Evolutionary conservation across 208 protist genomes (phyloP), one percentile per base, ranked within the genome.

Genomic region (Lotmaria passim): DNA sequence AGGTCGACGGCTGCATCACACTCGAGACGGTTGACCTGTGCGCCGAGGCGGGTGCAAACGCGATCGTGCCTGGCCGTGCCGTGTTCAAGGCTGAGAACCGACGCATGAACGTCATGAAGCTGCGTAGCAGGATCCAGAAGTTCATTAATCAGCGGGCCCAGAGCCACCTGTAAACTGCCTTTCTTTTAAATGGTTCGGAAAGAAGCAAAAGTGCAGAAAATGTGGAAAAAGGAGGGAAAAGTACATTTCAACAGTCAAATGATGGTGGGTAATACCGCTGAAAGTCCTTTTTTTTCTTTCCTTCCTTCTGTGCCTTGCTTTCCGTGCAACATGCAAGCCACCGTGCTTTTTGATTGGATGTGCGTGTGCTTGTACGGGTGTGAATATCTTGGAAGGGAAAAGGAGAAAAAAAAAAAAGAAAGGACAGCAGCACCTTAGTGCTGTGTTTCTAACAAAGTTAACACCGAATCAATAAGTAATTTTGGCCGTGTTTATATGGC

Each of bases 1-100:
- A 99, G 80, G 98, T 99, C 8, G 98, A 99, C 78, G 99, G 99
- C 46, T 98, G 98, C 23, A 59, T 99, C 17, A 86, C 88, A 50
- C 73, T 86, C 48, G 64, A 90, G 46, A 99, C 98, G 14, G 97
- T 99, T 33, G 83, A 96, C 2, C 57, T 59, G 7, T 94, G 91
- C 0, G 93, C 98, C 0, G 55, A 86, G 46, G 98, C 98, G 2
- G 99, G 99, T 7, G 98, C 98, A 11, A 99, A 99, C 74, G 87
- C 98, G 11, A 97, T 99, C 72, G 99, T 99, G 30, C 97, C 98
- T 0, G 99, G 99, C 26, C 97, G 92, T 30, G 87, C 90, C 34
- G 82, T 99, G 12, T 99, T 99, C 82, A 87, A 88, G 78, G 73
- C 89, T 7, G 31, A 60, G 10, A 74, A 82, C 63, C 56, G 83